Base-by-base conservation (phyloP, 2,329 filamentous ascomycete genomes). In the Cytospora paraplurivora region DNA sequence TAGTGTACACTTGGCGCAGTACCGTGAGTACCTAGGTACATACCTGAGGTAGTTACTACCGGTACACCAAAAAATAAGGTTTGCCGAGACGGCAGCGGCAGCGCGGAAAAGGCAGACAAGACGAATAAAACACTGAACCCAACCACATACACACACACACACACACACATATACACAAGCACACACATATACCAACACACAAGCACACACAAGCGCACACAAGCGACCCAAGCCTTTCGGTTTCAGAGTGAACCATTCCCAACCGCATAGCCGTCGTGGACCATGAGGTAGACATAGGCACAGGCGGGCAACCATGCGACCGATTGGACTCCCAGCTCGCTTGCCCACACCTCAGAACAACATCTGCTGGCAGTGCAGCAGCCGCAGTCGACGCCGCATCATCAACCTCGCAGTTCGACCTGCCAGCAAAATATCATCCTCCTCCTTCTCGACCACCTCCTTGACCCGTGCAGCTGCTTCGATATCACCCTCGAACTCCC, bases 361-460 rank as follows among this genome's bases (percentile, higher is more conserved):
- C 53, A 54, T 70, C 49, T 71, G 69, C 65, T 69, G 70, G 69
- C 71, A 69, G 62, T 72, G 69, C 67, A 69, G 67, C 37, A 67
- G 62, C 41, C 69, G 58, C 50, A 21, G 44, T 41, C 34, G 38
- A 27, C 27, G 37, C n/a, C 51, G 37, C 35, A 35, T 21, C 21
- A 21, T 35, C 11, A 15, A 12, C 50, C 41, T 41, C 44, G 15
- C n/a, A 17, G 15, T 32, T 0, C 60, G 41, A 62, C n/a, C 37
- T 27, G 27, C 27, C 27, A 27, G 27, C n/a, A 56, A 21, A 19
- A 55, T 12, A 47, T 38, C 62, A 21, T 72, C 71, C 56, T 70
- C 70, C 17, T 38, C 62, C 32, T 72, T 72, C 56, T 70, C 70
- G n/a, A 68, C 66, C 32, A 64, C 69, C 19, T 62, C 69, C 1